Percentiles rank a stretch among this genome's conserved stretches.
These are phyloP conservation scores for Galerina marginata DNA, from an alignment of 768 basidiomycete genomes.

Conservation along the genomic window DNA sequence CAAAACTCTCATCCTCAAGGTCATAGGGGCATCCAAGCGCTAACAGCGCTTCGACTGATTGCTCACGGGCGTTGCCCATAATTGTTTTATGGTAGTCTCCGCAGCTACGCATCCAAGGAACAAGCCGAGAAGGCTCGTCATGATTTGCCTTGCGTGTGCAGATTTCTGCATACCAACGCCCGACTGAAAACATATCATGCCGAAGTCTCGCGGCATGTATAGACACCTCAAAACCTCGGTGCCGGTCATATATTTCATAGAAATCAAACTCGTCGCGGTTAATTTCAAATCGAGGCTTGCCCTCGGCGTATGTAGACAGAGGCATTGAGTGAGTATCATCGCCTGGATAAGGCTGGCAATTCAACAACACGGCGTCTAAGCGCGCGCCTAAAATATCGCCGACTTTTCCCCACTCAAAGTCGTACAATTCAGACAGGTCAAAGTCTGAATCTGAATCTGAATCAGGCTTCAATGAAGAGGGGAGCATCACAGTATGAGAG, in stretches of 20 bases:
- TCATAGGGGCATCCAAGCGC: neutral
- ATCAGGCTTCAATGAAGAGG: too few species aligned
- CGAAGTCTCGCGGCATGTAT: neutral
- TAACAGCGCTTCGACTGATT: neutral
- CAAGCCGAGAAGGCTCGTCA: neutral
- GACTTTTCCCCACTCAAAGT: too few species aligned
- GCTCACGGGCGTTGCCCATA: neutral
- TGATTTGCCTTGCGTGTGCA: neutral
- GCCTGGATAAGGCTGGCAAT: neutral
- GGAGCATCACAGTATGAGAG: too few species aligned
- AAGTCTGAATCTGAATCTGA: too few species aligned
- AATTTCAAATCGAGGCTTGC: neutral
- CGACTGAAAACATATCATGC: constrained; percentile 10
- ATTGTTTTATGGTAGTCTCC: neutral
- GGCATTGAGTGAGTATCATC: neutral
- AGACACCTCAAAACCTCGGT: neutral
- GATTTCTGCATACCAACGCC: constrained; percentile 8
- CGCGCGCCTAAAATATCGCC: too few species aligned
- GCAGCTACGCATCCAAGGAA: neutral
- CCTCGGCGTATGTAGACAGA: neutral
- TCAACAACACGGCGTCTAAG: too few species aligned
- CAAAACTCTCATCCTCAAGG: neutral
- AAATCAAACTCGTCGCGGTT: neutral
- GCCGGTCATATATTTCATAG: neutral
- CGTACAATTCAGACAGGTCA: too few species aligned